Evolutionary conservation across 2,329 filamentous ascomycete genomes (phyloP), one percentile per base, ranked within the genome.

Genomic region (Lecanosticta acicola): DNA sequence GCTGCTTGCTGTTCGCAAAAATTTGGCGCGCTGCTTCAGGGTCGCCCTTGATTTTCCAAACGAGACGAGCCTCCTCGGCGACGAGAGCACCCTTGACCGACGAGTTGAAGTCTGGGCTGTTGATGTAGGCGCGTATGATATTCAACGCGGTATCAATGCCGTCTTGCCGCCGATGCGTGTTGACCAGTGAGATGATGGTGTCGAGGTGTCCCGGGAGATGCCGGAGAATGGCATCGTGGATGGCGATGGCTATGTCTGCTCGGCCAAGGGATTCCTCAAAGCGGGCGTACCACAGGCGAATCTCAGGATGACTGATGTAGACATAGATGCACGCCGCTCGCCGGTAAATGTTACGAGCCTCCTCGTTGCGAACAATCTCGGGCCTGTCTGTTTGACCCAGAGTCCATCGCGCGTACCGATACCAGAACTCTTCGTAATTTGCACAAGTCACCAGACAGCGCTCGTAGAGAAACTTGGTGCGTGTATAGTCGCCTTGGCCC

Each of bases 391-490:
- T 70, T 62, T 94, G 87, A 0, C 81, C 81, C 48, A 79, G 76
- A 86, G 96, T 94, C 93, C 93, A 98, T 33, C 91, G 78, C 13
- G 85, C 87, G 67, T 95, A 98, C n/a, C 93, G 85, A 60, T 94
- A 81, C 93, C 93, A 98, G 67, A 97, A 94, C 63, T 97, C 91
- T 40, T 97, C 91, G 63, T 98, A 96, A 56, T 94, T 85, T 13
- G 93, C 91, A 60, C 87, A 94, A 0, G 88, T 91, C 29, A 95
- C 87, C 42, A 98, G 70, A 59, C 90, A 97, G 41, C 93, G 83
- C 71, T 98, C 93, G 64, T 98, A 97, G 24, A 98, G 71, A 61
- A 93, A 93, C 4, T 85, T 79, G 37, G 78, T 84, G 48, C 93
- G 80, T 11, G 75, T 68, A 55, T 82, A 87, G 54, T 90, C 81